Base-by-base conservation (phyloP, 208 protist genomes). In the Wallacemonas sp. region DNA sequence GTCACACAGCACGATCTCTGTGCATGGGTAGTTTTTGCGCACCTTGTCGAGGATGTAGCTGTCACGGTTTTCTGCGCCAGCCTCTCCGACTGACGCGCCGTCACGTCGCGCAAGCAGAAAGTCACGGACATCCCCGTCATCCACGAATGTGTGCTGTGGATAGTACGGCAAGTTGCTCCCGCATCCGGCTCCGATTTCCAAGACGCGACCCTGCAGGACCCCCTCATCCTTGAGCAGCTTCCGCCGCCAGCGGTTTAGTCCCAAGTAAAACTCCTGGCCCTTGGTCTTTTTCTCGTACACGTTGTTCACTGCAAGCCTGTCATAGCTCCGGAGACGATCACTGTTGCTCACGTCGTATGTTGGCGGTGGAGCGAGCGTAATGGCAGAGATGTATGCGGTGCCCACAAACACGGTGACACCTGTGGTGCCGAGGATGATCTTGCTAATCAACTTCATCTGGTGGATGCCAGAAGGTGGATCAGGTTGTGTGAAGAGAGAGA, bases 141-240 rank as follows among this genome's bases (percentile, higher is more conserved):
- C 73, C 0, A 66, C 72, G 39, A 83, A 72, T 43, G 74, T 78
- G 8, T 60, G 17, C 39, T 76, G 52, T 0, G 76, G 77, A 62
- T 94, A 95, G 60, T 91, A 88, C 2, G 54, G 43, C 16, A 88
- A 46, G 73, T 88, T 92, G 38, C 79, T 75, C 24, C 83, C 89
- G 70, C 88, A 94, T 29, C 91, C 91, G 3, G 83, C 81, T 12
- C 91, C 91, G 30, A 96, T 84, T 52, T 96, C 88, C 23, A 96
- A 61, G 23, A 95, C 87, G 49, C 85, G 77, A 2, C 91, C 91
- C 0, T 61, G 65, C 44, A 90, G 61, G 1, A 87, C 38, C 0
- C 83, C 81, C 43, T 94, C 84, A 12, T 90, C 83, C 14, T 76
- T 67, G 27, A 96, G 65, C 70, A 92, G 78, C 54, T 78, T 79